A percentile compares a stretch with the other conserved stretches of the same genome.
phyloP scores from a whole-genome alignment of 176 grass and related monocot genomes.

The Dendrocalamus sinicus region DNA sequence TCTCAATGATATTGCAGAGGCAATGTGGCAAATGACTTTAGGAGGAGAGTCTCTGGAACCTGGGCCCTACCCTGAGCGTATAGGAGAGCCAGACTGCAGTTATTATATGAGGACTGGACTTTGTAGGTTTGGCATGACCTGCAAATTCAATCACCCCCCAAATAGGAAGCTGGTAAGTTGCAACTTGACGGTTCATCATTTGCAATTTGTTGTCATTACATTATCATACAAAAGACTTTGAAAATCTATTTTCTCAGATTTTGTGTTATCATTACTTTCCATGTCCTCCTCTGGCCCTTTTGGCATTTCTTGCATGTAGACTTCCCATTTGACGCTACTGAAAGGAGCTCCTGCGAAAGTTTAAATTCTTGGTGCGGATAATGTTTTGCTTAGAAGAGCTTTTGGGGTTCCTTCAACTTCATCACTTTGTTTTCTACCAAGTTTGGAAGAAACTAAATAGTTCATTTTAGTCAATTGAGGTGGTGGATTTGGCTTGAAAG shows the following conservation, averaged over 20 bases:
- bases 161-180: slow-evolving; percentile 64
- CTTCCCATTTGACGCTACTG: not conserved
- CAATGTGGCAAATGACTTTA: slow-evolving; percentile 68
- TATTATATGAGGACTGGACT: slow-evolving; percentile 90
- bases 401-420: not conserved
- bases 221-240: not conserved
- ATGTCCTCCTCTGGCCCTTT: not conserved
- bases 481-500: not conserved
- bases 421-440: slow-evolving; percentile 17
- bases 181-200: not conserved
- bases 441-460: slow-evolving; percentile 5
- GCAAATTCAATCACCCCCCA: slow-evolving; percentile 84
- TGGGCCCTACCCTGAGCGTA: slow-evolving; percentile 68
- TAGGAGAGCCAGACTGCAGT: slow-evolving; percentile 80
- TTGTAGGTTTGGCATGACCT: slow-evolving; percentile 82
- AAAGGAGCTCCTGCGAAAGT: not conserved
- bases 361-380: not conserved
- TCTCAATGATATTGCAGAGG: slow-evolving; percentile 55
- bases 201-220: slow-evolving; percentile 5
- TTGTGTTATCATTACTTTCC: not conserved
- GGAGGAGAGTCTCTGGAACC: slow-evolving; percentile 65
- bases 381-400: not conserved
- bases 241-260: not conserved
- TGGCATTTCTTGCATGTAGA: not conserved
- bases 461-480: not conserved